Evolutionary conservation across 1,139 yeast genomes (phyloP).

Genomic region (Blastobotrys serpentis): DNA sequence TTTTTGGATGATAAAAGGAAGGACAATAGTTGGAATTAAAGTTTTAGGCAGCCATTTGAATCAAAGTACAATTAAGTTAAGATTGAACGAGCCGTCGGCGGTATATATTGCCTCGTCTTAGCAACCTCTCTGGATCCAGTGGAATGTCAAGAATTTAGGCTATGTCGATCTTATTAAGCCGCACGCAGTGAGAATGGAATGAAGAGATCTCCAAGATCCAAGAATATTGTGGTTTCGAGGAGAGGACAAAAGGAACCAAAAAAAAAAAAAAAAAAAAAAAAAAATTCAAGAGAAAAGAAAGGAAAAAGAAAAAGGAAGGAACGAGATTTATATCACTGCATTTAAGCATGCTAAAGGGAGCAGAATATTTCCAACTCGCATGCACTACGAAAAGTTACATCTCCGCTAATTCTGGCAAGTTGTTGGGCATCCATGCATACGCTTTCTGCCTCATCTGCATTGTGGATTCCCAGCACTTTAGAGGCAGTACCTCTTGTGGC

Average conservation of each 20-base stretch:
- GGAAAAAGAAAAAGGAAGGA: background rate
- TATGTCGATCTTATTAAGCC: background rate
- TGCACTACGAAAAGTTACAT: background rate
- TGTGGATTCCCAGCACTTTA: no score
- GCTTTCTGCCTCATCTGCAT: no score
- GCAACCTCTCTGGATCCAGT: background rate
- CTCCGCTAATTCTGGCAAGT: no score
- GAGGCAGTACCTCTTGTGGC: no score
- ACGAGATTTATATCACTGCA: background rate
- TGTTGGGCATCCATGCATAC: no score
- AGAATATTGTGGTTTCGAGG: background rate
- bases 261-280: background rate
- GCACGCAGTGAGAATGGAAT: background rate
- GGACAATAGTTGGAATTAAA: background rate
- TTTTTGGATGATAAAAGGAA: background rate
- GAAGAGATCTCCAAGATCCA: background rate
- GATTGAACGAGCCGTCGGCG: background rate
- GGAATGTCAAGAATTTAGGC: background rate
- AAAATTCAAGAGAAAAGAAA: slow-evolving; percentile 4
- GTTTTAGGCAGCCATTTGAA: background rate
- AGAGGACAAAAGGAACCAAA: slow-evolving; percentile 2
- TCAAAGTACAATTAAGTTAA: background rate
- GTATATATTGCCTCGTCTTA: background rate
- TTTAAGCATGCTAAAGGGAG: background rate
- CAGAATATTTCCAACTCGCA: background rate